Base-by-base conservation (phyloP, 78 protist genomes). In the Creolimax fragrantissima region DNA sequence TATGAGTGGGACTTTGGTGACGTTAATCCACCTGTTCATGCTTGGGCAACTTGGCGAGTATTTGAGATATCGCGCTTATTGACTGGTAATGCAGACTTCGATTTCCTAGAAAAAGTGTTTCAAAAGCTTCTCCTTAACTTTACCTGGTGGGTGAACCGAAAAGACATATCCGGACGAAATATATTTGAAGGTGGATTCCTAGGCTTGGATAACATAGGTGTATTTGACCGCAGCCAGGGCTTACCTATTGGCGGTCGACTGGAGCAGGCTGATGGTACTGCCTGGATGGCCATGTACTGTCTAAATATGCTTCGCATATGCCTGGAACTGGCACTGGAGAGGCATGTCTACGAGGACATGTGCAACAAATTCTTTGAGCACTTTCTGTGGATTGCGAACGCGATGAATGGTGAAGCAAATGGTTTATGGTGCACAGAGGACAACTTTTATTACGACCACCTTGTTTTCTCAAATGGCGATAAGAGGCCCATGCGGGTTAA, bases 321-420 rank as follows among this genome's bases (percentile, higher is more conserved):
- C 5, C 81, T 96, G 35, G 95, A 94, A 41, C 83, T 96, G 2
- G 97, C 97, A 2, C 42, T 43, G 24, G 90, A 94, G 67, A 44
- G 36, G 35, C 90, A n/a, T 32, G 90, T 44, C n/a, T 96, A 95
- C 32, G 97, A 96, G 43, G 93, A 94, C 37, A 58, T 94, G 35
- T 96, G 96, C 3, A 84, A 93, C 43, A 96, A 95, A 66, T 96
- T 95, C 95, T 90, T 96, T 6, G 97, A 96, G 90, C 96, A 96
- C 89, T 96, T 94, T 11, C 88, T 94, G 39, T 24, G 3, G 45
- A 95, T 96, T 44, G 43, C 67, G 3, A 36, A 92, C 32, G 35
- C 93, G 5, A 89, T 89, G 37, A 44, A 89, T 74, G 93, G 4
- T 36, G 32, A 6, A 39, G 17, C 3, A 41, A 35, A 32, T 5